Evolutionary conservation across 176 grass and related monocot genomes (phyloP).

Genomic region (Phoenix dactylifera): DNA sequence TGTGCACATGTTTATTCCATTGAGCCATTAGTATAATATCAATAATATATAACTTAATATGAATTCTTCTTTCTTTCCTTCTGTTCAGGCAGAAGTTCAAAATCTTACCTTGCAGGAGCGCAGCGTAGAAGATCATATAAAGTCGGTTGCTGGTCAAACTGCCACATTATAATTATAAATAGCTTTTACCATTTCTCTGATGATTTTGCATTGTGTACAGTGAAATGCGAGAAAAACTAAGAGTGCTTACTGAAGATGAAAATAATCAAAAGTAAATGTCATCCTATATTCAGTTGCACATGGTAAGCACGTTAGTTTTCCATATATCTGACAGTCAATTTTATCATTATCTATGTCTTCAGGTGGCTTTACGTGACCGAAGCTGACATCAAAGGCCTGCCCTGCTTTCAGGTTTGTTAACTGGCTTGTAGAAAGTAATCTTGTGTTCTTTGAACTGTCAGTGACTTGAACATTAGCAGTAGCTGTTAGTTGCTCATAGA

Average conservation of each 20-base stretch:
- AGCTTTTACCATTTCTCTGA: too few relatives aligned
- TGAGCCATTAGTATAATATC: too few relatives aligned
- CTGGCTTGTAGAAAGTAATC: constrained; percentile 6
- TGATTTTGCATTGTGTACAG: constrained; percentile 26
- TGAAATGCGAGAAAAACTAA: constrained; percentile 61
- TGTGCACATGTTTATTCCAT: neutral
- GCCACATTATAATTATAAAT: too few relatives aligned
- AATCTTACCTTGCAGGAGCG: constrained; percentile 60
- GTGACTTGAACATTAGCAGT: too few relatives aligned
- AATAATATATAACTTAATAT: neutral
- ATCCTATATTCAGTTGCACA: constrained; percentile 1
- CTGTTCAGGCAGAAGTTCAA: constrained; percentile 62
- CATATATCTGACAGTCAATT: neutral
- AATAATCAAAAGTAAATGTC: constrained; percentile 48
- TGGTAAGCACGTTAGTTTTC: constrained; percentile 1
- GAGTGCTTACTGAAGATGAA: constrained; percentile 68
- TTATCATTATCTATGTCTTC: constrained; percentile 2
- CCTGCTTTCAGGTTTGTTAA: constrained; percentile 77
- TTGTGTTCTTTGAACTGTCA: too few relatives aligned
- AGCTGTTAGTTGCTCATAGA: too few relatives aligned
- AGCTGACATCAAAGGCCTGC: constrained; percentile 89
- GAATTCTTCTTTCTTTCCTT: constrained; percentile 10
- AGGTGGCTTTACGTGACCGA: constrained; percentile 92
- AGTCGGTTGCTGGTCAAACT: constrained; percentile 36
- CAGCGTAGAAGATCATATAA: constrained; percentile 58